Base-by-base conservation (phyloP, 371 early-diverging fungal species). In the Mucor racemosus region DNA sequence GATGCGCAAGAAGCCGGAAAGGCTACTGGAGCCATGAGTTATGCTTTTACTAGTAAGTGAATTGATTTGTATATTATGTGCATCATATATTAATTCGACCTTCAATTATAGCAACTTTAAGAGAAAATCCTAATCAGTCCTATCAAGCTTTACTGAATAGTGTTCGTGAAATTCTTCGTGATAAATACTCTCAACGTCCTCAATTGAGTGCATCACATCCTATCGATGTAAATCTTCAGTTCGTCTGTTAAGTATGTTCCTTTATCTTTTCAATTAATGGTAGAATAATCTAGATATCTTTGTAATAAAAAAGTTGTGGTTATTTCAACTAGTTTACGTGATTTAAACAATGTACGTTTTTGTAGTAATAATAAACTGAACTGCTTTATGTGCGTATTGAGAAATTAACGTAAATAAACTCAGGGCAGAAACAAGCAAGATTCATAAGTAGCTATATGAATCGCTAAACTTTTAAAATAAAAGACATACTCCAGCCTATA, bases 1-100 rank as follows among this genome's bases (percentile, higher is more conserved):
- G 97, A 97, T 78, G 80, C 94, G 11, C 66, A 76, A 21, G 84
- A 84, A 64, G 81, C 86, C 41, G 86, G 86, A 13, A 73, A 66
- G 42, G 58, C 75, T 7, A 75, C 76, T 10, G 93, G 98, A 34
- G 98, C 98, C 31, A 92, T 97, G 94, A 89, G 90, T 11, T 90
- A 88, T 67, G 94, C 95, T 3, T 88, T 96, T n/a, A 88, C 69
- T 26, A 69, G 81, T 81, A 71, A 76, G 73, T 41, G 1, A 26
- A 26, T 26, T 1, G 3, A 21, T 14, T 8, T 62, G 0, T 14
- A 31, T 33, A 40, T 7, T 3, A 26, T 26, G 26, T 33, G 41
- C 15, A 6, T 7, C 17, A 5, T 26, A 26, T 26, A 26, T 26
- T 26, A 1, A 26, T 1, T 26, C 26, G 3, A 26, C 1, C 26